Percentiles rank a stretch among this genome's conserved stretches.
phyloP scores from a whole-genome alignment of 1,284 basidiomycete species.

The Cryptococcus jaspeensis region DNA sequence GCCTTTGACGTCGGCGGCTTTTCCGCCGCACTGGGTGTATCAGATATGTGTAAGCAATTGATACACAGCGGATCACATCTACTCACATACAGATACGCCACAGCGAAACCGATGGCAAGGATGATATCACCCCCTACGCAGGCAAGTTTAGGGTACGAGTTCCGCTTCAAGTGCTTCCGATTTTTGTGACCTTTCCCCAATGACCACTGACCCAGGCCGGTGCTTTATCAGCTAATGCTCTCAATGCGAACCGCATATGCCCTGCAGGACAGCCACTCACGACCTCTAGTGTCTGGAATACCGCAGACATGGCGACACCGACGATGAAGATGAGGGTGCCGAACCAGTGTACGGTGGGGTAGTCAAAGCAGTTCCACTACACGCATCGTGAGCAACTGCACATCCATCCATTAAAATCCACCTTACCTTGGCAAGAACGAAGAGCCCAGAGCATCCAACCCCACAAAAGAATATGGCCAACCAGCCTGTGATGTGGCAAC shows the following conservation, averaged over 20 bases:
- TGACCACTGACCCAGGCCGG: conserved; percentile 32
- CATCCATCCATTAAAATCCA: background rate
- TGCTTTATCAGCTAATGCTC: background rate
- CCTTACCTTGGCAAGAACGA: conserved; percentile 51
- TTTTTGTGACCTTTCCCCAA: conserved; percentile 52
- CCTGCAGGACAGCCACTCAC: conserved; percentile 33
- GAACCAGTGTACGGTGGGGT: conserved; percentile 54
- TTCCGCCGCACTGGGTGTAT: conserved; percentile 34
- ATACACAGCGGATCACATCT: background rate
- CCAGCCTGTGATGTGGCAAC: conserved; percentile 39
- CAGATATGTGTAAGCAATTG: background rate
- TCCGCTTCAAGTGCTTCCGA: conserved; percentile 50
- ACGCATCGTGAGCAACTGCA: background rate
- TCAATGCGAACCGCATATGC: background rate
- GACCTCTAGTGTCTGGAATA: conserved; percentile 55
- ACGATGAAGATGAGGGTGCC: conserved; percentile 56
- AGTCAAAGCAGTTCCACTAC: conserved; percentile 51
- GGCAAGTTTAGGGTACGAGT: conserved; percentile 53
- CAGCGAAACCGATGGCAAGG: conserved; percentile 53
- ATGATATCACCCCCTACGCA: conserved; percentile 51
- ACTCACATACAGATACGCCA: conserved; percentile 46
- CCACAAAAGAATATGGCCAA: conserved; percentile 52
- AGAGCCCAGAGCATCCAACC: conserved; percentile 51
- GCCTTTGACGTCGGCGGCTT: conserved; percentile 8
- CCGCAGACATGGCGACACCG: conserved; percentile 53